These are phyloP conservation scores for Camellia granthamiana DNA, from an alignment of 148 eudicot genomes.

Conservation along the genomic window DNA sequence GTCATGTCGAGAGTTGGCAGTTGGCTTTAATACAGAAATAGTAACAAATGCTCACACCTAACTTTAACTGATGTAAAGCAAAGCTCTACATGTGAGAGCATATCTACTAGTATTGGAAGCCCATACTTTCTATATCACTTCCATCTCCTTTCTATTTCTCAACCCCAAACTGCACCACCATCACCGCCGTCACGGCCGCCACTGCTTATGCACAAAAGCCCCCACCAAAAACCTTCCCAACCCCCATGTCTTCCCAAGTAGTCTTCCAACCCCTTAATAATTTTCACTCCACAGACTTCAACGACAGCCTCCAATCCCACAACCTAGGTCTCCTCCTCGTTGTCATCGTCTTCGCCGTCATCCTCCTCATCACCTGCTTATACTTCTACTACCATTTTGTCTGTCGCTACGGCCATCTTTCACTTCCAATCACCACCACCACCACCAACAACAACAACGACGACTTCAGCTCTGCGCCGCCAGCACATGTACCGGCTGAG, in stretches of 20 bases:
- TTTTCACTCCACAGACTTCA: conserved; percentile 12
- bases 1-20: neutral
- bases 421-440: neutral
- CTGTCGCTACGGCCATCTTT: conserved; percentile 3
- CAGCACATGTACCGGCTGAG: neutral
- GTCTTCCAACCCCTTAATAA: neutral
- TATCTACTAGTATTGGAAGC: neutral
- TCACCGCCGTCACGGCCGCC: neutral
- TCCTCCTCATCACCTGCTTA: conserved; percentile 14
- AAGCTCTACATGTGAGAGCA: neutral
- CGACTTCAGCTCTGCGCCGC: neutral
- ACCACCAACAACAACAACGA: neutral
- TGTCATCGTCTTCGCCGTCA: neutral
- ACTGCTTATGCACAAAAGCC: neutral
- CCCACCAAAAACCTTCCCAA: neutral
- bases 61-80: neutral
- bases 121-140: conserved; percentile 11
- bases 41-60: conserved; percentile 10
- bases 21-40: conserved; percentile 9
- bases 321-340: neutral
- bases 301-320: conserved; percentile 9
- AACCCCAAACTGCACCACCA: neutral
- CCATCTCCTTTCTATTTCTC: neutral
- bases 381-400: conserved; percentile 14
- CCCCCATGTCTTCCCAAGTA: conserved; percentile 14